Conservation (phyloP, 306 rosid species). For the Casuarina equisetifolia region DNA sequence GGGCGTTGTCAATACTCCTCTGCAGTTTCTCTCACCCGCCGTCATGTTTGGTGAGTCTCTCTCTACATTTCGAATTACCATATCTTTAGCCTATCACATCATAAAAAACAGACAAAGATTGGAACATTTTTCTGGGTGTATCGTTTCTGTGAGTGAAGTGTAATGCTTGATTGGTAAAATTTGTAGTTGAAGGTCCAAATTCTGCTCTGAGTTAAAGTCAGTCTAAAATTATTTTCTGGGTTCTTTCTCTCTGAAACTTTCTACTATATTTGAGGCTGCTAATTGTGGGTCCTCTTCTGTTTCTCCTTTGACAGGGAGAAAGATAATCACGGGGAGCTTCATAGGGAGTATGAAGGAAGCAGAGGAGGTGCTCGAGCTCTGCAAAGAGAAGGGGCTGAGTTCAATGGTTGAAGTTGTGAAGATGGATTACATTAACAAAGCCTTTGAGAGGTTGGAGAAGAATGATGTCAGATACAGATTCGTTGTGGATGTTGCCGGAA, state of each 20-base stretch:
- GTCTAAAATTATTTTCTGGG: too few relatives aligned
- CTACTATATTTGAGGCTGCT: neutral
- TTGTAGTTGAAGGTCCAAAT: too few relatives aligned
- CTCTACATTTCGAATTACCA: too few relatives aligned
- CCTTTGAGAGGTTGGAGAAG: constrained; percentile 83
- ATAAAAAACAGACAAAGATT: neutral
- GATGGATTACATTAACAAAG: constrained; percentile 75
- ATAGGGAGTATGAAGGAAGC: constrained; percentile 82
- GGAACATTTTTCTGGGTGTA: neutral
- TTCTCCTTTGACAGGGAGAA: constrained; percentile 54
- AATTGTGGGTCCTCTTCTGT: neutral
- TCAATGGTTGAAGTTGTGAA: constrained; percentile 76
- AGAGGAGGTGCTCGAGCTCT: constrained; percentile 74
- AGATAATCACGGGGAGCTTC: constrained; percentile 79
- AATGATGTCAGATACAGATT: constrained; percentile 90
- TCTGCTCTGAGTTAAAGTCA: neutral
- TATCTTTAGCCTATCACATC: too few relatives aligned
- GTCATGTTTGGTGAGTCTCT: constrained; percentile 64
- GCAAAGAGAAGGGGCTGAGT: constrained; percentile 67
- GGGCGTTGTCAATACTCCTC: constrained; percentile 85
- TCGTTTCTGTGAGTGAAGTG: too few relatives aligned
- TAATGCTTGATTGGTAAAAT: neutral
- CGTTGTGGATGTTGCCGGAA: constrained; percentile 82
- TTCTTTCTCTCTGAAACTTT: too few relatives aligned
- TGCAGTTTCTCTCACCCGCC: constrained; percentile 68